Conservation (phyloP, 805 yeast genomes). For the Ogataea chonburiensis region DNA sequence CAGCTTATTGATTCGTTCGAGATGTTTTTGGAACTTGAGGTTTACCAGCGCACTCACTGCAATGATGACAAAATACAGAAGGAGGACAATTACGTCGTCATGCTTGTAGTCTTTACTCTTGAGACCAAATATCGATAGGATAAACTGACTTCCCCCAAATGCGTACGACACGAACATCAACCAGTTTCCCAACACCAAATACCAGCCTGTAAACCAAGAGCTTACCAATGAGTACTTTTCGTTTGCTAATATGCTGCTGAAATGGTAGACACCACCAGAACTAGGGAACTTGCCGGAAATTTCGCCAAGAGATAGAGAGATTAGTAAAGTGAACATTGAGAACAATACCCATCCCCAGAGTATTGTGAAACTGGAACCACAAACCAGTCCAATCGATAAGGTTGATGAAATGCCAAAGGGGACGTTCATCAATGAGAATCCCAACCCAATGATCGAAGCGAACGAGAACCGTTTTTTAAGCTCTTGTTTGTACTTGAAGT, state of each 20-base stretch:
- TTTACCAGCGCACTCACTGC: constrained; percentile 62
- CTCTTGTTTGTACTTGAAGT: constrained; percentile 72
- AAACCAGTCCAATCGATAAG: constrained; percentile 64
- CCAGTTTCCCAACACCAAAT: constrained; percentile 72
- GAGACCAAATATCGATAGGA: constrained; percentile 64
- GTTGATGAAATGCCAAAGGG: constrained; percentile 78
- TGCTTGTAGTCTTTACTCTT: constrained; percentile 57
- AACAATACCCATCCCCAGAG: constrained; percentile 73
- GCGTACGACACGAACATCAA: constrained; percentile 71
- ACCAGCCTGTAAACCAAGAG: constrained; percentile 82
- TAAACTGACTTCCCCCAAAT: constrained; percentile 74
- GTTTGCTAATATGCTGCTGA: constrained; percentile 67
- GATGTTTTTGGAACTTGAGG: constrained; percentile 53
- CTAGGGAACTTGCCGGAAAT: constrained; percentile 75
- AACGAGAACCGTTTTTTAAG: constrained; percentile 66
- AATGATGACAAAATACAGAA: constrained; percentile 56
- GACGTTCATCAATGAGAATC: constrained; percentile 80
- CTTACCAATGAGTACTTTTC: constrained; percentile 53
- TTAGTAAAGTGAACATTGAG: constrained; percentile 59
- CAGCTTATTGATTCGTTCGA: constrained; percentile 62
- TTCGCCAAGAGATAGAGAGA: constrained; percentile 73
- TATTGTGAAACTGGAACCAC: constrained; percentile 77
- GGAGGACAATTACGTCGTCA: constrained; percentile 53
- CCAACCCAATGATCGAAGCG: constrained; percentile 70
- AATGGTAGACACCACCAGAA: constrained; percentile 74